Conservation (phyloP, 768 basidiomycete species). For the Lyophyllum semitale region DNA sequence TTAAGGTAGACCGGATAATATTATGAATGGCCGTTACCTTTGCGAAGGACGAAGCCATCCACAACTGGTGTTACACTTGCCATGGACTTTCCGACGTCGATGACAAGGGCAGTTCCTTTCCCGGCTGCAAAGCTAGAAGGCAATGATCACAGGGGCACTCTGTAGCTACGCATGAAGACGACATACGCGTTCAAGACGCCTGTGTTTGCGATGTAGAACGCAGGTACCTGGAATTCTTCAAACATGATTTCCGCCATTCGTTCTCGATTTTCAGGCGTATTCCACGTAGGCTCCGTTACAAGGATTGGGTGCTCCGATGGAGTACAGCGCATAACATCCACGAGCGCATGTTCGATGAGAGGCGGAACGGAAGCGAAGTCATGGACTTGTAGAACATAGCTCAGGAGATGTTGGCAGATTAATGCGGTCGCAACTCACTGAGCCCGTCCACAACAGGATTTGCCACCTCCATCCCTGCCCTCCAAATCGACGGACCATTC, state of each 20-base stretch:
- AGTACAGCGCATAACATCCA: slow-evolving; percentile 74
- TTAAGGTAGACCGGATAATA: background rate
- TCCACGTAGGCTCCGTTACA: slow-evolving; percentile 96
- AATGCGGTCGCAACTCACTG: slow-evolving; percentile 49
- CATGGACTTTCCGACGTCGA: slow-evolving; percentile 89
- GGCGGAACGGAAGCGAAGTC: slow-evolving; percentile 78
- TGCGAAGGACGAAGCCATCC: slow-evolving; percentile 95
- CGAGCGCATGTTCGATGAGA: slow-evolving; percentile 74
- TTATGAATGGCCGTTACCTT: slow-evolving; percentile 53
- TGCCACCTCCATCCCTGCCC: slow-evolving; percentile 83
- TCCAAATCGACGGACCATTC: slow-evolving; percentile 87
- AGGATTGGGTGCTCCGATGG: slow-evolving; percentile 89
- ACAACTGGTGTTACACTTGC: slow-evolving; percentile 94
- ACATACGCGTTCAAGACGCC: slow-evolving; percentile 91
- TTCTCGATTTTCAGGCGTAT: slow-evolving; percentile 89
- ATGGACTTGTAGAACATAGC: slow-evolving; percentile 43
- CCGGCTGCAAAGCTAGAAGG: slow-evolving; percentile 86
- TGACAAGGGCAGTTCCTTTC: slow-evolving; percentile 94
- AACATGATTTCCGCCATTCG: slow-evolving; percentile 97
- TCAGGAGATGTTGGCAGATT: background rate
- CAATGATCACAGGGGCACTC: slow-evolving; percentile 4
- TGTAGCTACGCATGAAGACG: background rate
- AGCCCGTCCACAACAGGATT: slow-evolving; percentile 86
- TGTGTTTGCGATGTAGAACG: slow-evolving; percentile 95
- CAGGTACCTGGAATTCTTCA: slow-evolving; percentile 92